Evolutionary conservation across 2,329 filamentous ascomycete genomes (phyloP), one percentile per base, ranked within the genome.

Genomic region (Sphaerulina populicola): DNA sequence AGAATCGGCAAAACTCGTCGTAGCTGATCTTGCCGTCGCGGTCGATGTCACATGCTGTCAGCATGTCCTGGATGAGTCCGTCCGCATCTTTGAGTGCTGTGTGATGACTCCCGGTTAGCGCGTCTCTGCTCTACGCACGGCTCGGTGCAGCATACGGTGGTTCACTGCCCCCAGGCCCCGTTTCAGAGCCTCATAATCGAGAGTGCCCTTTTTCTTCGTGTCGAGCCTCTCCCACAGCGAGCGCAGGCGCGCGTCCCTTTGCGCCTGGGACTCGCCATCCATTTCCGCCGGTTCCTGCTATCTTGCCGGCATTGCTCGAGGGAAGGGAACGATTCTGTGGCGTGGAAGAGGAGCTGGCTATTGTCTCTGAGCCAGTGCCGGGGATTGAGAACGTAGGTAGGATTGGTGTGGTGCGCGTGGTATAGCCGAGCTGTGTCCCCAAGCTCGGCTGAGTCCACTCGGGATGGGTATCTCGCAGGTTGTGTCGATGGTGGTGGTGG

Each of bases 1-100:
- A 88, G 65, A 97, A 97, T 38, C 76, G 77, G 58, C 83, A 84
- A 66, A 98, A 98, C 73, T 98, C 93, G 72, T 89, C 80, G 68
- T 88, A 96, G 70, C 94, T 85, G 62, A 98, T 97, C 64, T 82
- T 84, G 57, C 91, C 88, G 69, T 97, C 89, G 23, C 82, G 81
- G 66, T 90, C 89, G 52, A 82, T 85, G 66, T 98, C 93, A 57
- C 96, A 89, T 55, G 84, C 79, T 58, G 78, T 77, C 66, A 96
- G 78, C 52, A 97, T 86, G 64, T 86, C 83, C 65, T 81, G 79
- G 56, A 98, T 77, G 75, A 97, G 81, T 35, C 80, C 75, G 69
- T 94, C 86, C 66, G 93, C 93, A 76, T 96, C 93, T 74, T 96
- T 94, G 65, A 98, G 72, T 57, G 84, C 81, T 83, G 62, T 58